These are phyloP conservation scores for Adenanthera pavonina DNA, from an alignment of 306 rosid species.

Conservation along the genomic window DNA sequence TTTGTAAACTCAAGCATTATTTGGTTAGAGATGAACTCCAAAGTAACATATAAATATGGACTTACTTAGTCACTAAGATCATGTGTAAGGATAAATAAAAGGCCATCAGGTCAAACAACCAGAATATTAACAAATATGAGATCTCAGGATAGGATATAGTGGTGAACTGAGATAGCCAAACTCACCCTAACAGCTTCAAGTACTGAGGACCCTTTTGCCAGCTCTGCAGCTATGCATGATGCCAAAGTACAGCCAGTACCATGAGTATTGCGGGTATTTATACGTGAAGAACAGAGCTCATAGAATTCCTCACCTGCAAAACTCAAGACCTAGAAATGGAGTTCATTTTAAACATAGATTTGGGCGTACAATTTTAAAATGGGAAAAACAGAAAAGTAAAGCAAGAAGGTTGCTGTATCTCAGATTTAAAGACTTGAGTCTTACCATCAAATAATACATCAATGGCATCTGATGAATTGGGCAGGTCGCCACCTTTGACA, in stretches of 20 bases:
- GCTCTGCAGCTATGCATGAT: conserved; percentile 93
- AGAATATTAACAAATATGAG: conserved; percentile 3
- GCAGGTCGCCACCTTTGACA: conserved; percentile 97
- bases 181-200: conserved; percentile 77
- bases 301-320: conserved; percentile 73
- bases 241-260: conserved; percentile 98
- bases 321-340: conserved; percentile 42
- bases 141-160: conserved; percentile 9
- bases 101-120: background rate
- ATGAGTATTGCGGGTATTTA: conserved; percentile 80
- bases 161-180: conserved; percentile 36
- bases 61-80: conserved; percentile 9
- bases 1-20: background rate
- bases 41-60: background rate
- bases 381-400: background rate
- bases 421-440: conserved; percentile 37
- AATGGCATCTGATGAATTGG: conserved; percentile 75
- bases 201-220: conserved; percentile 90
- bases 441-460: conserved; percentile 89
- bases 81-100: background rate
- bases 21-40: background rate
- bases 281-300: conserved; percentile 66
- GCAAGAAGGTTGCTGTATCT: background rate
- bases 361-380: conserved; percentile 13
- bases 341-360: conserved; percentile 38